Conservation (phyloP, 2,329 filamentous ascomycete species). For the Thelonectria rubi region DNA sequence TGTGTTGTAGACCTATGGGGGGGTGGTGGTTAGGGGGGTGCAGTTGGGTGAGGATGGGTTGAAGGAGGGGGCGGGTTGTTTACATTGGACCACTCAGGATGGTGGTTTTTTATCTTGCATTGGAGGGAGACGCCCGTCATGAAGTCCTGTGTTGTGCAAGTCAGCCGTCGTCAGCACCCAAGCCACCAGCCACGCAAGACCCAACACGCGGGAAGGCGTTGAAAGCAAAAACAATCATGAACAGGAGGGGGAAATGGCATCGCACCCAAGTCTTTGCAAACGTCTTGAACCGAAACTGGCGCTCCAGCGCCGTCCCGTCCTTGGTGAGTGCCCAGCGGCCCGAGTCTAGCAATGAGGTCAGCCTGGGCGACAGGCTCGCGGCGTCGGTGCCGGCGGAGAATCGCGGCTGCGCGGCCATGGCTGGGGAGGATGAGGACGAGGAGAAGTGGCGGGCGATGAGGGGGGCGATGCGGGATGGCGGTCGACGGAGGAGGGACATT, state of each 20-base stretch:
- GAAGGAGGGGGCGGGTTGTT: constrained; percentile 36
- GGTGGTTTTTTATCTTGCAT: constrained; percentile 74
- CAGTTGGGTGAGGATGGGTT: neutral
- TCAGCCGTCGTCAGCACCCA: constrained; percentile 5
- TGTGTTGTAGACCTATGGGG: constrained; percentile 77
- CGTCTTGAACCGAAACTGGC: constrained; percentile 70
- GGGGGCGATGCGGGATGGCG: constrained; percentile 20
- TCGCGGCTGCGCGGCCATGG: constrained; percentile 43
- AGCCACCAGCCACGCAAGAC: neutral
- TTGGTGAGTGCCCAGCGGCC: constrained; percentile 61
- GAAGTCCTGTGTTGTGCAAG: constrained; percentile 65
- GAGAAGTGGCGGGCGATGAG: constrained; percentile 27
- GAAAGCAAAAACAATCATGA: neutral
- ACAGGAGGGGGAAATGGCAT: constrained; percentile 28
- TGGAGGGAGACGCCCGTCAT: constrained; percentile 77
- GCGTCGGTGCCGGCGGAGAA: constrained; percentile 60
- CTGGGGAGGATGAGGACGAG: constrained; percentile 29
- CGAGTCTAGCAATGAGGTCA: constrained; percentile 53
- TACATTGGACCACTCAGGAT: constrained; percentile 81
- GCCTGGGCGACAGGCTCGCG: constrained; percentile 45
- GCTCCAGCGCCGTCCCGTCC: constrained; percentile 64
- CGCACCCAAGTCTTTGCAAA: constrained; percentile 73
- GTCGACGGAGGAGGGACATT: constrained; percentile 29
- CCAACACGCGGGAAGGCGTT: neutral
- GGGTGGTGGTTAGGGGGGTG: constrained; percentile 5